Conservation (phyloP, 495 filamentous ascomycete genomes). For the Talaromyces ruber region DNA sequence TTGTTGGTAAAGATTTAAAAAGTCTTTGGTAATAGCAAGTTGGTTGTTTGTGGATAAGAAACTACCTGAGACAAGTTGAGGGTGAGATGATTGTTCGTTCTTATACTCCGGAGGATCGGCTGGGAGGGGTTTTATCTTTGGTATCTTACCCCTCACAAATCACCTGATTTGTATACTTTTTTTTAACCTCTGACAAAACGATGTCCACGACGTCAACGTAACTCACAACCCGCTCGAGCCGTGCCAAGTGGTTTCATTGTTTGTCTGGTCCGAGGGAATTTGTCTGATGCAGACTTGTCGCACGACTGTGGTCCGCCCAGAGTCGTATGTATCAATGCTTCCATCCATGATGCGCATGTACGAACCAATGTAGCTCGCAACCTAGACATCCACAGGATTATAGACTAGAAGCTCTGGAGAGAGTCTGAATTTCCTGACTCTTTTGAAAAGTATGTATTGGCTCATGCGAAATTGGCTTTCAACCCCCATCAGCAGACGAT, state of each 20-base stretch:
- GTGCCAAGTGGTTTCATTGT: background rate
- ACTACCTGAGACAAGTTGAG: background rate
- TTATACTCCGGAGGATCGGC: background rate
- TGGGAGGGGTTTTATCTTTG: background rate
- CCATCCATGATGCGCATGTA: background rate
- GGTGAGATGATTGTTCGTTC: background rate
- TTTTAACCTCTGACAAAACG: background rate
- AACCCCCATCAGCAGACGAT: background rate
- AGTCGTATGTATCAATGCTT: background rate
- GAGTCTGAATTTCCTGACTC: background rate
- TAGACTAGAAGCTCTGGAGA: background rate
- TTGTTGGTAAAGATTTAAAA: background rate
- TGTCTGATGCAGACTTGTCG: background rate
- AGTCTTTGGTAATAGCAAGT: background rate
- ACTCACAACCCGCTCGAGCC: background rate
- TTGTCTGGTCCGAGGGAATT: background rate
- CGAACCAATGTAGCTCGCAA: background rate
- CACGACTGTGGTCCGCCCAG: background rate
- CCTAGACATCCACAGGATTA: background rate
- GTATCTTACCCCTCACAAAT: conserved; percentile 1
- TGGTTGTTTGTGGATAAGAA: background rate
- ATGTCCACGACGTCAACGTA: background rate
- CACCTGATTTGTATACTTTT: background rate
- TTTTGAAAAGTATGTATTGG: background rate
- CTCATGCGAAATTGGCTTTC: background rate